A percentile compares a stretch with the other conserved stretches of the same genome.
Evolutionary conservation across 495 filamentous ascomycete genomes (phyloP).

Genomic region (Penicillium pancosmium): DNA sequence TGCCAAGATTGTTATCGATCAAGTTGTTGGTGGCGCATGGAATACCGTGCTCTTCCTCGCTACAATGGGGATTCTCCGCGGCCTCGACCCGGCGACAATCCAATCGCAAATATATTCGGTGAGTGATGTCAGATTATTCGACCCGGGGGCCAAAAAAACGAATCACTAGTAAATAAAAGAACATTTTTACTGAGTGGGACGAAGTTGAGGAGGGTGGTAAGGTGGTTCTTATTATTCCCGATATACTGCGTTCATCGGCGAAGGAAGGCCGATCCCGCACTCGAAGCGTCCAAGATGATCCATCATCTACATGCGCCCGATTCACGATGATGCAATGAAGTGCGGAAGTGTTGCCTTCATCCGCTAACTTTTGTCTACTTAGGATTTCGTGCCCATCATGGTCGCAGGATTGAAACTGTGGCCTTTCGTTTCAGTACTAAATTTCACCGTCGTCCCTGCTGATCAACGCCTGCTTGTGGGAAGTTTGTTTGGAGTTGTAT

Average conservation of each 20-base stretch:
- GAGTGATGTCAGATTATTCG: constrained; percentile 14
- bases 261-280: not conserved
- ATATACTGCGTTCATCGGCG: not conserved
- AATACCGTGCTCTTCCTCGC: constrained; percentile 74
- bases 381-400: constrained; percentile 70
- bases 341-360: not conserved
- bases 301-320: not conserved
- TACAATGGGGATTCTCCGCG: constrained; percentile 51
- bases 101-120: constrained; percentile 39
- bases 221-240: not conserved
- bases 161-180: not conserved
- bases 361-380: not conserved
- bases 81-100: constrained; percentile 29
- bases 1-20: constrained; percentile 77
- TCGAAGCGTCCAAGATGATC: not conserved
- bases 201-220: not conserved
- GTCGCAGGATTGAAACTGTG: constrained; percentile 77
- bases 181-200: not conserved
- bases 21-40: constrained; percentile 70
- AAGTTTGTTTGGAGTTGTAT: constrained; percentile 71
- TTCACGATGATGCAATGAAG: not conserved
- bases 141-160: not conserved
- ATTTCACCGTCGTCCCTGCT: constrained; percentile 74
- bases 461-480: constrained; percentile 70
- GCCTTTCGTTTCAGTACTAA: constrained; percentile 75